Evolutionary conservation across 2,329 filamentous ascomycete species (phyloP), one percentile per base, ranked within the genome.

Genomic region (Trichoderma guizhouense): DNA sequence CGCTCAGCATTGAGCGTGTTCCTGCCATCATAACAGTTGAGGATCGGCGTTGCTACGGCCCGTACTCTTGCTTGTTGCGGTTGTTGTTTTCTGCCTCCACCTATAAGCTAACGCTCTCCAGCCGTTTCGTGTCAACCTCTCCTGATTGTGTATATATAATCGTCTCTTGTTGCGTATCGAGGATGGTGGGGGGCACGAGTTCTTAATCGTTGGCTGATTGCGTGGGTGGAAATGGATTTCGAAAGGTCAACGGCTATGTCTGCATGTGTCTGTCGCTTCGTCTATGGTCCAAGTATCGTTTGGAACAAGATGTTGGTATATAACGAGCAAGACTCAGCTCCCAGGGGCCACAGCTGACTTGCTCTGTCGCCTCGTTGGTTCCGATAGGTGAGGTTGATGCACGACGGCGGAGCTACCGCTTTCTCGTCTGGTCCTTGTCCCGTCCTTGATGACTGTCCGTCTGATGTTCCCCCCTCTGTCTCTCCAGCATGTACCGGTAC

Each of bases 1-100:
- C 81, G 74, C 73, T 83, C 55, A 73, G 36, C 69, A 73, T 73
- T 32, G 72, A 73, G 64, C 69, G 69, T 39, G 72, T n/a, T 30
- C 66, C 71, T 18, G 68, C 43, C 61, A 62, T 67, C 62, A 66
- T 74, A 47, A 30, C 32, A 55, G 26, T 7, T 36, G 32, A 4
- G 12, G 9, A 12, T 21, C 15, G 24, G 28, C 15, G 36, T 6
- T 58, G 32, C n/a, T 70, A 28, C 36, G 26, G 18, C 14, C 34
- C 18, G 12, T 18, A 51, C n/a, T 11, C 57, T 8, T 34, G 30
- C 21, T 14, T 3, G 39, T 36, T 7, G 14, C 26, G 9, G 14
- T 26, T 36, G 14, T 26, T 36, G 18, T 58, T n/a, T 26, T 53
- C 34, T 24, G 6, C 39, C 57, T 21, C 66, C 39, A 53, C 55